These are phyloP conservation scores for Botryotinia convoluta DNA, from an alignment of 2,329 filamentous ascomycete species.

Conservation along the genomic window DNA sequence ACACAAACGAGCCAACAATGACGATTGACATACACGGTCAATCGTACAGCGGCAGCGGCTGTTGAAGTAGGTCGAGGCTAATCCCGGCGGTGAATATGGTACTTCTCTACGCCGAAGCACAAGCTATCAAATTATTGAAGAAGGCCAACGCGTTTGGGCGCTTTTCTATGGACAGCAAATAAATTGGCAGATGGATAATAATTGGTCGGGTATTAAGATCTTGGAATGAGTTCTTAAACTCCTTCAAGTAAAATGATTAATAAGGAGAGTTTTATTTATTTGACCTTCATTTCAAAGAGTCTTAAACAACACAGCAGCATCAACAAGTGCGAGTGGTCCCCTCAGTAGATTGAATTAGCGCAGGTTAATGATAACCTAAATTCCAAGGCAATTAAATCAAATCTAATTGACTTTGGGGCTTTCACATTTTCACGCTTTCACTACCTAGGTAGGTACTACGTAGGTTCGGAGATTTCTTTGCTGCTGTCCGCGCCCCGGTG, in stretches of 20 bases:
- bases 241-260: neutral
- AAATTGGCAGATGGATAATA: neutral
- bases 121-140: conserved; percentile 12
- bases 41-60: conserved; percentile 18
- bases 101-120: conserved; percentile 15
- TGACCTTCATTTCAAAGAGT: conserved; percentile 10
- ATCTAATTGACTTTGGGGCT: neutral
- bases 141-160: conserved; percentile 18
- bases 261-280: neutral
- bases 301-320: conserved; percentile 16
- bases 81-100: conserved; percentile 21
- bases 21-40: neutral
- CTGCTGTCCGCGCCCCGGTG: neutral
- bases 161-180: conserved; percentile 2
- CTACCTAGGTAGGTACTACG: neutral
- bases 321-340: conserved; percentile 14
- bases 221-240: neutral
- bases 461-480: neutral
- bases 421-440: neutral
- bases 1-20: conserved; percentile 9
- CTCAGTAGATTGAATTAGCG: conserved; percentile 3
- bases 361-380: neutral
- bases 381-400: neutral
- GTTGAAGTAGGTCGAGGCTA: conserved; percentile 17
- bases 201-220: conserved; percentile 3